Conservation (phyloP, 2,329 filamentous ascomycete species). For the Ustulina deusta region DNA sequence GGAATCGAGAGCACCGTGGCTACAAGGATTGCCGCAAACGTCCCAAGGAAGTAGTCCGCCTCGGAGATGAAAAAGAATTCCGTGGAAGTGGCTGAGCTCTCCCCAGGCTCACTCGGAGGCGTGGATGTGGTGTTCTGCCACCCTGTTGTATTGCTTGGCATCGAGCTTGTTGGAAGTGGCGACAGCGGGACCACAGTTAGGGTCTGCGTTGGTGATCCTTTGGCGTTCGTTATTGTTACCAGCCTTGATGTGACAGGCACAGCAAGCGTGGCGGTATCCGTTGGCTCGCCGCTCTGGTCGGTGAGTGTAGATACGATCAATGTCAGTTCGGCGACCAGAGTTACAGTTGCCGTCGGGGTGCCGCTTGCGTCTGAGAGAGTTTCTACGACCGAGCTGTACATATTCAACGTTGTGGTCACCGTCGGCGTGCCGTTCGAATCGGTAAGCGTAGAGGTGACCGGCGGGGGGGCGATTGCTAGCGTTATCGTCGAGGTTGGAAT, state of each 20-base stretch:
- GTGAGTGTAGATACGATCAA: constrained; percentile 19
- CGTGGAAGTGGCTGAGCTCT: neutral
- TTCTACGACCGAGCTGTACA: constrained; percentile 21
- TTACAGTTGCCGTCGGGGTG: constrained; percentile 24
- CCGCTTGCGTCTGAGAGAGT: constrained; percentile 25
- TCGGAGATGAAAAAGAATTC: constrained; percentile 27
- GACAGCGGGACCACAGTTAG: constrained; percentile 21
- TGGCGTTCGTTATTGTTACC: constrained; percentile 17
- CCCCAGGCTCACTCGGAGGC: constrained; percentile 16
- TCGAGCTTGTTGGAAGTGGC: constrained; percentile 18
- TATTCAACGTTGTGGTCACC: constrained; percentile 18
- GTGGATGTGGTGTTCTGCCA: constrained; percentile 17
- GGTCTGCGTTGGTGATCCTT: constrained; percentile 26
- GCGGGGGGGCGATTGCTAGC: constrained; percentile 13
- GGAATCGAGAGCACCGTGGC: constrained; percentile 36
- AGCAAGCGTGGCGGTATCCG: constrained; percentile 19
- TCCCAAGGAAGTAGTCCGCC: constrained; percentile 34
- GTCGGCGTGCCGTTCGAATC: constrained; percentile 24
- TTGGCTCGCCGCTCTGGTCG: constrained; percentile 25
- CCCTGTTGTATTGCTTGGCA: constrained; percentile 19
- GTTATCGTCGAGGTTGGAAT: constrained; percentile 24
- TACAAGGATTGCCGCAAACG: constrained; percentile 36
- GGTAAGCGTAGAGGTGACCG: constrained; percentile 23
- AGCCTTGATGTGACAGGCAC: constrained; percentile 12
- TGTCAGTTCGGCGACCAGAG: constrained; percentile 13